Base-by-base conservation (phyloP, 345 rosid genomes). In the Balakata baccata region DNA sequence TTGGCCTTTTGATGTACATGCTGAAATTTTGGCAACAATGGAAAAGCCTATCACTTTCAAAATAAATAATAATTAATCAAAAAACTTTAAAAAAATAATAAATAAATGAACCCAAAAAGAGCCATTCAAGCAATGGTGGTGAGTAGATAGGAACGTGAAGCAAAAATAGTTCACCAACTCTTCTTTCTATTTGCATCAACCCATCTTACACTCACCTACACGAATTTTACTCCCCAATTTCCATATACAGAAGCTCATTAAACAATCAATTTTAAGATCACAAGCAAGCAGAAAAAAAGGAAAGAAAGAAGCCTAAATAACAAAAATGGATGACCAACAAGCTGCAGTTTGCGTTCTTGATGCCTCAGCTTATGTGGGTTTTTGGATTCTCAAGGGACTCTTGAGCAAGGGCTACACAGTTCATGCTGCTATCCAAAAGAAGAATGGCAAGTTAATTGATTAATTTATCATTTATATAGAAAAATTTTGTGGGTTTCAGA, bases 331-430 rank as follows among this genome's bases (percentile, higher is more conserved):
- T 73, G 82, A 75, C 3, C 83, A 81, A 53, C 80, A 76, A 56
- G 75, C 87, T 7, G 12, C 85, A 16, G 89, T 88, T 68, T 93
- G 98, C 49, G 93, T 89, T 80, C 94, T 91, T 45, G 98, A 91
- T 79, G 97, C 98, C 11, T 90, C 98, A 12, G 88, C 89, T 64
- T 93, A 88, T 71, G 90, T 89, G 52, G 97, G 98, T 62, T 93
- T 85, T 77, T 91, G 97, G 97, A 83, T 93, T 83, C 89, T 91
- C 83, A 89, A 91, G 77, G 86, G 90, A 38, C 64, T 93, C 37
- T 78, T 93, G 61, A 75, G 77, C 59, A 88, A 73, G 86, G 98
- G 98, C 5, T 93, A 91, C 84, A 73, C 83, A 17, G 98, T 93
- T 75, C 93, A 87, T 74, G 97, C 95, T 7, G 94, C 93, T 1